These are phyloP conservation scores for Sclerotiophoma versabilis DNA, from an alignment of 2,329 filamentous ascomycete species.

Conservation along the genomic window DNA sequence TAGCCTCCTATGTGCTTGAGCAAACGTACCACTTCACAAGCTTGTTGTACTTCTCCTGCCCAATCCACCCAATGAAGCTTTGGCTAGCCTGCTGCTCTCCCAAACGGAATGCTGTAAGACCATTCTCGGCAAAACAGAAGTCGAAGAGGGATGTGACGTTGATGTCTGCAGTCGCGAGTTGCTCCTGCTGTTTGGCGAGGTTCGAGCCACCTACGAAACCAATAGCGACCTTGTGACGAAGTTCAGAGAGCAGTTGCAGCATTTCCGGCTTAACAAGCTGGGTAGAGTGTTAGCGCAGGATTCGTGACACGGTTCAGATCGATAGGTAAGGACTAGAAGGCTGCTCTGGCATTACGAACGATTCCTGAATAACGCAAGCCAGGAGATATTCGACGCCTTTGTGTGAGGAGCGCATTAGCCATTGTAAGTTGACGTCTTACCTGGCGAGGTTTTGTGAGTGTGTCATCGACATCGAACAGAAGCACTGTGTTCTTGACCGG, in stretches of 20 bases:
- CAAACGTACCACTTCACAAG: constrained; percentile 65
- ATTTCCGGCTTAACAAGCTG: constrained; percentile 80
- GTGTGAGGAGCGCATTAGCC: no score
- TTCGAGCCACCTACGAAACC: constrained; percentile 94
- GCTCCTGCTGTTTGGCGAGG: constrained; percentile 93
- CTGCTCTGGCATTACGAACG: neutral
- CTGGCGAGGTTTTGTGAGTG: constrained; percentile 81
- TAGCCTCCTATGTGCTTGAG: neutral
- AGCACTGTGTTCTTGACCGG: constrained; percentile 91
- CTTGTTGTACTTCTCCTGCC: constrained; percentile 84
- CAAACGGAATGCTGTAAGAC: constrained; percentile 86
- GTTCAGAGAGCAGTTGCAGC: constrained; percentile 76
- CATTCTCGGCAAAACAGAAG: constrained; percentile 97
- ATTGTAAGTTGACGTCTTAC: constrained; percentile 53
- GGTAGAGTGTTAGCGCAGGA: constrained; percentile 16
- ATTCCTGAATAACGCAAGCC: neutral
- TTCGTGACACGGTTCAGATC: neutral
- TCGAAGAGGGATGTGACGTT: constrained; percentile 88
- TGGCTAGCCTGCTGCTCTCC: constrained; percentile 77
- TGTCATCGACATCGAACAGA: constrained; percentile 96
- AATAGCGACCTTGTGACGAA: constrained; percentile 88
- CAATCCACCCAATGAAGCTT: constrained; percentile 91
- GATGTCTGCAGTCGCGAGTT: constrained; percentile 73
- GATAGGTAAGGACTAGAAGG: neutral
- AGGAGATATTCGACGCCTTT: no score